Evolutionary conservation across 176 grass and related monocot species (phyloP).

Genomic region (Tillandsia fasciculata): DNA sequence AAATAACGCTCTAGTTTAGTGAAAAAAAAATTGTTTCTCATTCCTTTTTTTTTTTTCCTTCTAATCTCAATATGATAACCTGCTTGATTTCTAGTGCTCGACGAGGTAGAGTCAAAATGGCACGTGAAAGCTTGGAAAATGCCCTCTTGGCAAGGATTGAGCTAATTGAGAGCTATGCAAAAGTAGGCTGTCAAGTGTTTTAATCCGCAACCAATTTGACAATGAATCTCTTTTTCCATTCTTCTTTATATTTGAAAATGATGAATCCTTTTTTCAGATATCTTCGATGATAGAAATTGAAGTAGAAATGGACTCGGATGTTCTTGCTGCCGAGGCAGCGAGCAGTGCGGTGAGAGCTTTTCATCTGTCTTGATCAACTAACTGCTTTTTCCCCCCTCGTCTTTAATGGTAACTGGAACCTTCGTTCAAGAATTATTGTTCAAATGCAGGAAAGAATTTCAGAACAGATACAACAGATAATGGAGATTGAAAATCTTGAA

Average conservation of each 20-base stretch:
- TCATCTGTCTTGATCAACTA: neutral
- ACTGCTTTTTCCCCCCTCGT: constrained; percentile 13
- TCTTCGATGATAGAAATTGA: constrained; percentile 99
- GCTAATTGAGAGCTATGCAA: constrained; percentile 83
- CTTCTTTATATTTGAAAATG: constrained; percentile 1
- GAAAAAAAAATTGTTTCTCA: neutral
- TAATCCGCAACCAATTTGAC: constrained; percentile 9
- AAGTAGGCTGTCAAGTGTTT: constrained; percentile 44
- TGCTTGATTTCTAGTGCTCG: constrained; percentile 40
- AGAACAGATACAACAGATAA: constrained; percentile 88
- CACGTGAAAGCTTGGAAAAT: constrained; percentile 74
- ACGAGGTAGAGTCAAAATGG: constrained; percentile 72
- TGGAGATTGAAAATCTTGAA: constrained; percentile 99
- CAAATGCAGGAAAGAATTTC: constrained; percentile 73
- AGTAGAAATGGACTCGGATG: constrained; percentile 94
- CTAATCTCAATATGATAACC: neutral
- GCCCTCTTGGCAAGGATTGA: constrained; percentile 68
- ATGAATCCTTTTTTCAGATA: constrained; percentile 31
- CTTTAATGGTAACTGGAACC: constrained; percentile 4
- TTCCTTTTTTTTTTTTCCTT: neutral
- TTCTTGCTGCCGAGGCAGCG: constrained; percentile 92
- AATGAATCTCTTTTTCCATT: constrained; percentile 1
- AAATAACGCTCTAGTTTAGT: constrained; percentile 10
- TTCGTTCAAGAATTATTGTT: neutral
- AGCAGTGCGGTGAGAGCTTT: constrained; percentile 49